Percentiles rank a stretch among this genome's conserved stretches.
phyloP scores from a whole-genome alignment of 257 asterid species.

The Ligustrum vulgare region DNA sequence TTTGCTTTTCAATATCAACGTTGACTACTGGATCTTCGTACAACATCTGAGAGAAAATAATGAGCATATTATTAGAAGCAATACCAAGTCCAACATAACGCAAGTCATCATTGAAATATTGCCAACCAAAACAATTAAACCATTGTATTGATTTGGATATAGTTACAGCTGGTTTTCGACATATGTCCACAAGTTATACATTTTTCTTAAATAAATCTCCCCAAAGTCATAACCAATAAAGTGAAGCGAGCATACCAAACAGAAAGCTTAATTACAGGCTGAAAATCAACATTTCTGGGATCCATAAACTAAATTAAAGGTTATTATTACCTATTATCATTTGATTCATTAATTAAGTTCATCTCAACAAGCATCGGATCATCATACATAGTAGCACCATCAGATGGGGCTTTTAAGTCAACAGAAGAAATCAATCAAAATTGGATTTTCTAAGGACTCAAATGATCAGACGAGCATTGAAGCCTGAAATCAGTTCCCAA shows the following conservation, averaged over 20 bases:
- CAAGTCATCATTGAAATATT: not conserved
- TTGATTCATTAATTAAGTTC: not conserved
- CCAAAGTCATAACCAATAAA: not conserved
- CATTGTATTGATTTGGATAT: not conserved
- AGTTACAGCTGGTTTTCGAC: not conserved
- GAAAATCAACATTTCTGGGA: not conserved
- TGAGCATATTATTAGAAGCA: not conserved
- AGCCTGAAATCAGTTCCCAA: too few species aligned
- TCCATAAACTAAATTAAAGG: too few species aligned
- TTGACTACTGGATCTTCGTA: constrained; percentile 52
- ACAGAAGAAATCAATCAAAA: too few species aligned
- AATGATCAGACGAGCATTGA: too few species aligned
- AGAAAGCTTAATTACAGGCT: not conserved
- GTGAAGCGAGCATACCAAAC: not conserved
- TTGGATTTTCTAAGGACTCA: too few species aligned
- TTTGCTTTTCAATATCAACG: constrained; percentile 44
- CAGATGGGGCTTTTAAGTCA: not conserved
- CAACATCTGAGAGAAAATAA: constrained; percentile 31
- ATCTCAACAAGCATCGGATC: not conserved
- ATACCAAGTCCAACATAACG: not conserved
- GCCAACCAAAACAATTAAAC: not conserved
- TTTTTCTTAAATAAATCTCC: not conserved
- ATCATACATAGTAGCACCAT: not conserved
- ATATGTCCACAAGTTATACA: not conserved
- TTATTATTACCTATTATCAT: too few species aligned